phyloP scores from a whole-genome alignment of 1,284 basidiomycete genomes.

The Gymnopus androsaceus region DNA sequence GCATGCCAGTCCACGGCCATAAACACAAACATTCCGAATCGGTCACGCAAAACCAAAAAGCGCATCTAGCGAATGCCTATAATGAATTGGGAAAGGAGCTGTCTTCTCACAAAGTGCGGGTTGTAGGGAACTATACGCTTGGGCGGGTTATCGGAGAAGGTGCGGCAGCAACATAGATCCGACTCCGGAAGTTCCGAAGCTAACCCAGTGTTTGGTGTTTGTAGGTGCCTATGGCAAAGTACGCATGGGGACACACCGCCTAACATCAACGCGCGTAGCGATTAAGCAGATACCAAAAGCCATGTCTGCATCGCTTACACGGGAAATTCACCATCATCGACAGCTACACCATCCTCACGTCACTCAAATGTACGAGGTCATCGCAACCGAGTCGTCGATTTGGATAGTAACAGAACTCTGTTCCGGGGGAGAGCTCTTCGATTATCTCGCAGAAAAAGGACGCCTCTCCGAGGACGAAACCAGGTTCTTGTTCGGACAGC shows the following conservation, averaged over 20 bases:
- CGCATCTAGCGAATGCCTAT: slow-evolving; percentile 91
- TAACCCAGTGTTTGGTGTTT: slow-evolving; percentile 1
- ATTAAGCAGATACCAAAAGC: slow-evolving; percentile 98
- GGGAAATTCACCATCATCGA: slow-evolving; percentile 98
- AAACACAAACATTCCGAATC: slow-evolving; percentile 66
- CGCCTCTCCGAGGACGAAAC: slow-evolving; percentile 83
- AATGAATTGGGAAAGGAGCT: slow-evolving; percentile 96
- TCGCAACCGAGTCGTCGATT: slow-evolving; percentile 92
- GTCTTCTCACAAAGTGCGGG: slow-evolving; percentile 83
- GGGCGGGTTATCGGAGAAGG: slow-evolving; percentile 97
- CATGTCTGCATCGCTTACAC: slow-evolving; percentile 85
- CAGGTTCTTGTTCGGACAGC: slow-evolving; percentile 85
- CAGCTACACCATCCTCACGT: slow-evolving; percentile 94
- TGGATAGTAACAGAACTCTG: slow-evolving; percentile 99
- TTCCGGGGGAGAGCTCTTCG: slow-evolving; percentile 94
- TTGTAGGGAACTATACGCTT: slow-evolving; percentile 94
- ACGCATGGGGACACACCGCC: slow-evolving; percentile 87
- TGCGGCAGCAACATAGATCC: too few relatives aligned
- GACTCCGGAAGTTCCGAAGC: too few relatives aligned
- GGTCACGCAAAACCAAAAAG: slow-evolving; percentile 75
- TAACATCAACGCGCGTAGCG: slow-evolving; percentile 87
- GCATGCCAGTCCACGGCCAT: slow-evolving; percentile 34
- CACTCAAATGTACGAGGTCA: slow-evolving; percentile 95
- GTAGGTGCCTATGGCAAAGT: slow-evolving; percentile 92
- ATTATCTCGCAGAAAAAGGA: slow-evolving; percentile 95